Evolutionary conservation across 139 green algal species (phyloP).

Genomic region (Chlamydomonas sphaeroides): DNA sequence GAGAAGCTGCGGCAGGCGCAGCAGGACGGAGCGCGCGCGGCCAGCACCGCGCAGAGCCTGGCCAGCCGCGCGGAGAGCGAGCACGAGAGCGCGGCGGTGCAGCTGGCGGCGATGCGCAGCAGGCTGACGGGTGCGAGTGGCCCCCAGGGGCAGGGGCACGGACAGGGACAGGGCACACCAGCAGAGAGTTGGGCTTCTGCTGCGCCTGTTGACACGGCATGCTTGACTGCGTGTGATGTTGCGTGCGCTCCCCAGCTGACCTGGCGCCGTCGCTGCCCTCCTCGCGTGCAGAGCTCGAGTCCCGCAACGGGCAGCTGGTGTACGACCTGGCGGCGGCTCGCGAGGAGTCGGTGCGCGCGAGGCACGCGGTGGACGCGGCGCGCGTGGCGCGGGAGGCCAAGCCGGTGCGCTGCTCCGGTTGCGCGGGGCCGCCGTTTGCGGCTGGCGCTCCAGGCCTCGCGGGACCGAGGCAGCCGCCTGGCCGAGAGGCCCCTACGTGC

Average conservation of each 20-base stretch:
- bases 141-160: no score
- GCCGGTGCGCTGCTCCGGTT: slow-evolving; percentile 25
- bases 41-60: background rate
- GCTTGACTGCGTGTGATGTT: no score
- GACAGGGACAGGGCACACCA: no score
- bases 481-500: no score
- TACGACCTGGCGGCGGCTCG: background rate
- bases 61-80: slow-evolving; percentile 24
- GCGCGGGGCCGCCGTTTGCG: no score
- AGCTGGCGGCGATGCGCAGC: slow-evolving; percentile 3
- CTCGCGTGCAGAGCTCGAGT: slow-evolving; percentile 37
- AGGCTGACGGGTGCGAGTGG: slow-evolving; percentile 1
- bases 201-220: background rate
- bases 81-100: slow-evolving; percentile 23
- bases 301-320: slow-evolving; percentile 20
- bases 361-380: slow-evolving; percentile 11
- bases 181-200: no score
- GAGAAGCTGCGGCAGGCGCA: slow-evolving; percentile 35
- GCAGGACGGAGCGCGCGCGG: slow-evolving; percentile 1
- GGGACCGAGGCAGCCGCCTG: no score
- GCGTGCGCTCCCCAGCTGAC: no score
- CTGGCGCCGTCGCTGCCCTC: no score
- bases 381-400: background rate
- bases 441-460: no score
- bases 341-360: background rate